Base-by-base conservation (phyloP, 495 filamentous ascomycete genomes). In the Penicillium roqueforti region DNA sequence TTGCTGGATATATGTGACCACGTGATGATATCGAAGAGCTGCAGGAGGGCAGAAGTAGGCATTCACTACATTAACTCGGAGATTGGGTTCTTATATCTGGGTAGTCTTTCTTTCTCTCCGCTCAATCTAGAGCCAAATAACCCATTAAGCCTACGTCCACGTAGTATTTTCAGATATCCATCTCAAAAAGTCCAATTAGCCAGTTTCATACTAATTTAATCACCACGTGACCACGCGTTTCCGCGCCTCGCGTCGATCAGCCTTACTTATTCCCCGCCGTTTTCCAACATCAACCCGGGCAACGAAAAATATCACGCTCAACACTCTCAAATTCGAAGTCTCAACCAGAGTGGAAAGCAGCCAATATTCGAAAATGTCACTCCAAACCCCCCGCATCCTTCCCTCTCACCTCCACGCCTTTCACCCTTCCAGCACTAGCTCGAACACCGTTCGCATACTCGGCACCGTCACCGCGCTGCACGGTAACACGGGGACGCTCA, bases 381-480 rank as follows among this genome's bases (percentile, higher is more conserved):
- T 77, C 41, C 80, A 84, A 63, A 86, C 84, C 51, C 86, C 87
- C 47, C 86, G 87, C 68, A 76, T 91, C 58, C 85, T 83, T 55
- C 83, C 83, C 56, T 67, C 72, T 34, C 81, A 87, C 66, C 81
- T 91, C 47, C 76, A 86, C 63, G 75, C 77, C 63, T 89, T 87
- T 70, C 77, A 85, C 57, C 68, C 71, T 47, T 68, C 68, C 52
- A 58, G 54, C 55, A 45, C 63, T 25, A 69, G 67, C 51, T 57
- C 64, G 28, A 65, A 66, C 45, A 87, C 85, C 49, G 87, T 97
- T 51, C 90, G 89, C 51, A 76, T 97, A 41, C 80, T 96, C 3
- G 92, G 92, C 59, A 92, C 88, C 62, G 91, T 97, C 8, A 76
- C 79, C 13, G 83, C 88, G 46, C 74, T 96, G 13, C 84, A 83